Evolutionary conservation across 805 yeast species (phyloP), one percentile per base, ranked within the genome.

Genomic region (Metschnikowia dekortorum): DNA sequence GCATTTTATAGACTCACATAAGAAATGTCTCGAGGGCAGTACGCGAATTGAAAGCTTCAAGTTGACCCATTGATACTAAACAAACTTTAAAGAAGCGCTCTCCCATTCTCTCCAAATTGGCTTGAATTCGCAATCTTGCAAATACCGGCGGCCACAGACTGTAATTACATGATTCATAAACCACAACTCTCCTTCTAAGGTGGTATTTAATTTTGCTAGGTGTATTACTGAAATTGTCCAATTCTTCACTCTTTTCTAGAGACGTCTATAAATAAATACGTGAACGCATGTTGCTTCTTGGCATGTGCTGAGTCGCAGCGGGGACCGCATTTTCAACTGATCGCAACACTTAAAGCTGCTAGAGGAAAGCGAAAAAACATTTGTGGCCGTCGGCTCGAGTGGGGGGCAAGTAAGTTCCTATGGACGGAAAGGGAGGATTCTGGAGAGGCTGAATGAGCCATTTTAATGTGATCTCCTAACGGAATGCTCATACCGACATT

Each of bases 301-400:
- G 14, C 29, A 38, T 18, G 43, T 38, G 44, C 33, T n/a, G 16
- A 22, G 37, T 26, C 36, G 46, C 37, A 37, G 46, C 46, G 46
- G 8, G 18, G 31, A 18, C 18, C 16, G 11, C 37, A 32, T 30
- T 22, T 29, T n/a, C 43, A 14, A 39, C 10, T 39, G 18, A 26
- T 29, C 8, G n/a, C 18, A 13, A 31, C 14, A 18, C 39, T 29
- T 3, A 31, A 44, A 29, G 14, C 29, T 18, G 22, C 22, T 22
- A 22, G 22, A 22, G 22, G 22, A 22, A 22, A 22, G 22, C 5
- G 5, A 22, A 4, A 22, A 1, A 22, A 22, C 22, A 22, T 22
- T 22, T 22, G 22, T 3, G 22, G 32, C 4, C 32, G 10, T 8
- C 32, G 32, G 32, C 32, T 10, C 32, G 10, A 10, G 1, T 6